Base-by-base conservation (phyloP, 2,329 filamentous ascomycete species). In the Nemania bipapillata region DNA sequence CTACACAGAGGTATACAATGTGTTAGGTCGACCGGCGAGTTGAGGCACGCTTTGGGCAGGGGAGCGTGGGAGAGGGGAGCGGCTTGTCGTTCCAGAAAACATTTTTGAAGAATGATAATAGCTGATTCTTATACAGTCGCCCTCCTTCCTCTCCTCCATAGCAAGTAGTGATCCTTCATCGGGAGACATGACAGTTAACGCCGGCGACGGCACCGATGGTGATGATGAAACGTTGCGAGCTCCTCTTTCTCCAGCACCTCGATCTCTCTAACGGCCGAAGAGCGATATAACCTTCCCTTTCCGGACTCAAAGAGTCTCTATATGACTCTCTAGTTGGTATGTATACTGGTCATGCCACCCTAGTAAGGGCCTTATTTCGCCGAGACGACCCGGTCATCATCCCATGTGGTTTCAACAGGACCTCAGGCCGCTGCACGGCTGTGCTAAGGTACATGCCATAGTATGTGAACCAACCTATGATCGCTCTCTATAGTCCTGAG, bases 241-340 rank as follows among this genome's bases (percentile, higher is more conserved):
- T 42, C 49, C 28, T 22, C 30, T 32, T 26, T 56, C 30, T 26
- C 49, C 37, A 49, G 37, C 40, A 24, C 9, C 4, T 50, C 37
- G 17, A 26, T 37, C 11, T 28, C 47, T 42, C 45, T 26, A 57
- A 63, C 20, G 28, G 47, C 53, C 49, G 54, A 57, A 32, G 20
- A 12, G 26, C 22, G 28, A 24, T 53, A 62, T 69, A 72, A 72
- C 70, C 70, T 72, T 72, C 70, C 70, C 40, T 56, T 68, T 72
- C 58, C 7, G 67, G 70, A 60, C 37, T 54, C 45, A 47, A 30
- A 45, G 55, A 49, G 35, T 12, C 50, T 56, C 22, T 35, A n/a
- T 9, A 56, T 61, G 32, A 53, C 20, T 50, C 30, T 53, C 32
- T 61, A 50, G 50, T 37, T 49, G 32, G 9, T 45, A 8, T 52